phyloP scores from a whole-genome alignment of 202 grass and related monocot genomes.

The Carex arenaria region DNA sequence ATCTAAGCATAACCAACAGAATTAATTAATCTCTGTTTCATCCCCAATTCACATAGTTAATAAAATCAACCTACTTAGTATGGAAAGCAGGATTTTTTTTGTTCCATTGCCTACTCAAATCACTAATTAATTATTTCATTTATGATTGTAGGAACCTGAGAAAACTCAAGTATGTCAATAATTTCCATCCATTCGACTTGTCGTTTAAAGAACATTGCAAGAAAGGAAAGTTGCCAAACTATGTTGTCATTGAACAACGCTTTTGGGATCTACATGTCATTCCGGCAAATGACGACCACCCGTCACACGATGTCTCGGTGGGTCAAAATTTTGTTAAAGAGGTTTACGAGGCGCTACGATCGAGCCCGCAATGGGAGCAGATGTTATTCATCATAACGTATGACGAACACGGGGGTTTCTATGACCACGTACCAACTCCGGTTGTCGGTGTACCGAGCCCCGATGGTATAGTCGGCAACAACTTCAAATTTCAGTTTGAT shows the following conservation, averaged over 20 bases:
- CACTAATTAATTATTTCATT: no score
- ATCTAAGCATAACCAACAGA: not conserved
- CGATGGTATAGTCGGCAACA: constrained; percentile 46
- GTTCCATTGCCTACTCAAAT: no score
- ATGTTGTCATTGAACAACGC: constrained; percentile 73
- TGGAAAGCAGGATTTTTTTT: no score
- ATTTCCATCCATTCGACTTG: constrained; percentile 55
- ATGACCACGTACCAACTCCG: constrained; percentile 71
- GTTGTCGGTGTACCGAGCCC: constrained; percentile 51
- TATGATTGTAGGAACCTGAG: not conserved
- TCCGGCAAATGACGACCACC: constrained; percentile 84
- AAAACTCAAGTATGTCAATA: constrained; percentile 23
- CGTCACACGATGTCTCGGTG: constrained; percentile 59
- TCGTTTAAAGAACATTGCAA: constrained; percentile 57
- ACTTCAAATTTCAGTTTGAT: constrained; percentile 69
- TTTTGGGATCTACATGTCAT: constrained; percentile 68
- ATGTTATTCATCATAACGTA: constrained; percentile 61
- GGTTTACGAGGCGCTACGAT: constrained; percentile 62
- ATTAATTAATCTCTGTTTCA: not conserved
- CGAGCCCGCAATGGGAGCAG: constrained; percentile 68
- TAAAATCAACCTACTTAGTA: not conserved
- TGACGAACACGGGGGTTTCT: constrained; percentile 90
- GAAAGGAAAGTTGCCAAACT: constrained; percentile 77
- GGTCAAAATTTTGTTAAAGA: constrained; percentile 76
- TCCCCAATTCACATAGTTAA: not conserved